Evolutionary conservation across 768 basidiomycete genomes (phyloP), one percentile per base, ranked within the genome.

Genomic region (Podaxis rugospora): DNA sequence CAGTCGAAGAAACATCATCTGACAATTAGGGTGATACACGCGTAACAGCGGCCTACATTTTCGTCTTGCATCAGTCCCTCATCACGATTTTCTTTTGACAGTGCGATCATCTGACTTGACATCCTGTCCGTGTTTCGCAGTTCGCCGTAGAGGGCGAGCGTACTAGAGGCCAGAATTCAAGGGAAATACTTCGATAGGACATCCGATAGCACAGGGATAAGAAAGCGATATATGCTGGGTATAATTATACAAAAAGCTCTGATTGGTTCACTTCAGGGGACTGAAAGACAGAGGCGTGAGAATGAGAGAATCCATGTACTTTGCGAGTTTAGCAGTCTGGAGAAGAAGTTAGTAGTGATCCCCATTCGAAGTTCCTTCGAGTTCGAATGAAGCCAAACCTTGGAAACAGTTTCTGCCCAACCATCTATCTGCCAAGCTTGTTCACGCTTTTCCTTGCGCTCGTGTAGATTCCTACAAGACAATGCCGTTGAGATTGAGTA

Each of bases 371-470:
- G 21, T 35, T 54, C 46, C 7, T 21, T 21, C 32, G 28, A 39
- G 23, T 16, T 49, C 28, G 25, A n/a, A 39, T 14, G n/a, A 39
- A 11, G 35, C 66, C 79, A 64, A 65, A 87, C 95, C 87, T 95
- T 93, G 63, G 88, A 87, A 36, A 96, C 94, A 0, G 94, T 96
- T 72, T 92, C 92, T 47, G 91, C 90, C 96, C 96, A 99, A 4
- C 93, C 94, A 63, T 95, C 93, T 66, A 93, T 81, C 68, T 92
- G 84, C 96, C 96, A 99, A 23, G 95, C 94, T 71, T 88, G 84
- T 73, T 96, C 92, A 44, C 96, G 83, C 46, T 80, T 86, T 65
- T 90, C 86, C 74, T 94, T 96, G 62, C 96, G 81, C 6, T 82
- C 82, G 63, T 93, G 86, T 59, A 97, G 79, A 67, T 84, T 84